Percentiles rank a stretch among this genome's conserved stretches.
Conservation (phyloP, 768 basidiomycete species). For the Pleurotus eryngii region DNA sequence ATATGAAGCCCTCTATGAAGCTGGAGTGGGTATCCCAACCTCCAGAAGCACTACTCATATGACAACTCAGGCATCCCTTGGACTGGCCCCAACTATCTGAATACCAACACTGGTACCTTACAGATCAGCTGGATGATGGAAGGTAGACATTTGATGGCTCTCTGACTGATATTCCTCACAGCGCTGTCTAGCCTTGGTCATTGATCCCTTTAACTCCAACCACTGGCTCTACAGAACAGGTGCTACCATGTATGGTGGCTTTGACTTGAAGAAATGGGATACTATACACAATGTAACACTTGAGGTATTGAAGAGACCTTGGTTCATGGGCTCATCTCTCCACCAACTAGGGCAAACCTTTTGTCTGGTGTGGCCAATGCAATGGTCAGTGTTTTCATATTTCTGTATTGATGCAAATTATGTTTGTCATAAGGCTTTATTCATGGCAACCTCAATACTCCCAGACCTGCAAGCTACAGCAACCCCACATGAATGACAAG, state of each 20-base stretch:
- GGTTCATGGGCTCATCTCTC: slow-evolving; percentile 55
- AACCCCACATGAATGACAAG: slow-evolving; percentile 47
- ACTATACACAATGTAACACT: slow-evolving; percentile 55
- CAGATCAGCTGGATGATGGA: slow-evolving; percentile 78
- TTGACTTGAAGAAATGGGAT: slow-evolving; percentile 59
- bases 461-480: slow-evolving; percentile 37
- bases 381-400: slow-evolving; percentile 32
- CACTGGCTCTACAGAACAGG: slow-evolving; percentile 75
- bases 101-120: slow-evolving; percentile 37
- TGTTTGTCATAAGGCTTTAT: slow-evolving; percentile 36
- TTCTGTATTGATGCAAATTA: not conserved
- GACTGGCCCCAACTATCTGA: slow-evolving; percentile 48
- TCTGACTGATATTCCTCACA: not conserved
- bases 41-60: slow-evolving; percentile 53
- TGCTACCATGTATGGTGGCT: slow-evolving; percentile 58
- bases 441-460: slow-evolving; percentile 37
- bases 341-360: slow-evolving; percentile 54
- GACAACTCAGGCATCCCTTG: slow-evolving; percentile 56
- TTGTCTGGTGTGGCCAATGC: slow-evolving; percentile 56
- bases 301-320: slow-evolving; percentile 58
- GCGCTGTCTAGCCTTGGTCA: slow-evolving; percentile 37
- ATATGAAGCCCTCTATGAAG: slow-evolving; percentile 61
- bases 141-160: slow-evolving; percentile 23
- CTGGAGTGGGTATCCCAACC: slow-evolving; percentile 44
- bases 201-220: slow-evolving; percentile 66